Evolutionary conservation across 2,329 filamentous ascomycete genomes (phyloP), one percentile per base, ranked within the genome.

Genomic region (Neopestalotiopsis sp.): DNA sequence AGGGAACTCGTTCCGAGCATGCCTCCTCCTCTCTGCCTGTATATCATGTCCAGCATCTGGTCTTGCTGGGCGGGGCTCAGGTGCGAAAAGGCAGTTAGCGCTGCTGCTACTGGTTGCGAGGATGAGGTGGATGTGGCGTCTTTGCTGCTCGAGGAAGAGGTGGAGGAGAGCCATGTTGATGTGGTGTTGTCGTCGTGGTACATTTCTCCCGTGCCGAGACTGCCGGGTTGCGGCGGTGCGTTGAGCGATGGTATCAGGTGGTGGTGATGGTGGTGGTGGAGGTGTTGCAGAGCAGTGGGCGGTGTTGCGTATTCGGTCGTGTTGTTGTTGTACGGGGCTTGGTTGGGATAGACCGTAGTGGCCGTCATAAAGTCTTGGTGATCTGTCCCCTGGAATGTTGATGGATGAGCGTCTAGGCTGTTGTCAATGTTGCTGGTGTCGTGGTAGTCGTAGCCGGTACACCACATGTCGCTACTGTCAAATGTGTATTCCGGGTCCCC

Each of bases 61-160:
- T 63, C 32, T 28, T 67, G 66, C 17, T 67, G 66, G 4, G 57
- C n/a, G 10, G n/a, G 13, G 49, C 34, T 63, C 14, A 67, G 40
- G 28, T 38, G 60, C 4, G 66, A 52, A 58, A 52, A 67, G 12
- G n/a, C 30, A 3, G 62, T 28, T 2, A 67, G 42, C 4, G 42
- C 40, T 3, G 28, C 58, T 3, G 57, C 58, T 40, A 67, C 24
- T 30, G 66, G 12, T 7, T 40, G 17, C 30, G 24, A 12, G 30
- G 58, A 28, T 14, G 24, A 34, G 42, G 52, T 17, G 32, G 13
- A 12, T 14, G 45, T 12, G 45, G 17, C n/a, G 28, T 9, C 14
- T 2, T 32, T 20, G 34, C 6, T 40, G n/a, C 32, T 17, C 14
- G 14, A 12, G 9, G 20, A 10, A 45, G 7, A 17, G 32, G 38